phyloP scores from a whole-genome alignment of 345 rosid species.

The Murraya paniculata region DNA sequence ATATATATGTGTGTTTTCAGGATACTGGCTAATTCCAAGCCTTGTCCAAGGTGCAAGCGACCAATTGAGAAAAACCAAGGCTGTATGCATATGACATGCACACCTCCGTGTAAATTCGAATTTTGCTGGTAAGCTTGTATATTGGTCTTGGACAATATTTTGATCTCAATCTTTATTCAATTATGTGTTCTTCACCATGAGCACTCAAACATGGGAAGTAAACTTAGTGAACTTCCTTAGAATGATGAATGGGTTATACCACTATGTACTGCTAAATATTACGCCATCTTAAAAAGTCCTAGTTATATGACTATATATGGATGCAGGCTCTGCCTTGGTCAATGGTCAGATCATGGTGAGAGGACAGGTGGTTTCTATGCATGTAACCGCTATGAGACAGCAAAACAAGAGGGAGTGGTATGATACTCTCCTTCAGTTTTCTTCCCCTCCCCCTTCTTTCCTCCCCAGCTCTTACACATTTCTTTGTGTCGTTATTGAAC shows the following conservation, averaged over 20 bases:
- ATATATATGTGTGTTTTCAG: conserved; percentile 28
- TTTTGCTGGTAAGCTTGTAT: conserved; percentile 63
- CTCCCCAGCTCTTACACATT: neutral
- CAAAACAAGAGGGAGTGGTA: conserved; percentile 91
- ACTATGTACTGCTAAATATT: neutral
- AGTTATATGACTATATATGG: conserved; percentile 17
- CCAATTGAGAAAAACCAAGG: conserved; percentile 86
- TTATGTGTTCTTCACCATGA: neutral
- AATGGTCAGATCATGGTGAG: conserved; percentile 78
- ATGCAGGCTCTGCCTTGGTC: conserved; percentile 78
- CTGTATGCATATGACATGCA: conserved; percentile 91
- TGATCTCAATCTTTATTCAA: conserved; percentile 3
- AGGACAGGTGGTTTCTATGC: conserved; percentile 81
- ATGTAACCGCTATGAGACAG: conserved; percentile 77
- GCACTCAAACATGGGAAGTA: neutral
- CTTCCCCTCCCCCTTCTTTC: neutral
- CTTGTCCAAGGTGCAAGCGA: conserved; percentile 78
- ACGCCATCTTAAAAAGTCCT: neutral
- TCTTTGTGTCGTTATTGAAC: neutral
- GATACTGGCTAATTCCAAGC: conserved; percentile 80
- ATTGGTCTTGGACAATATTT: neutral
- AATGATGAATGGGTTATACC: neutral
- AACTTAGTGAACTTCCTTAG: neutral
- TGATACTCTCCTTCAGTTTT: conserved; percentile 2
- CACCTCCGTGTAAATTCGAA: conserved; percentile 78